Percentiles rank a stretch among this genome's conserved stretches.
phyloP scores from a whole-genome alignment of 1,139 yeast species.

The Nakaseomyces sp. region DNA sequence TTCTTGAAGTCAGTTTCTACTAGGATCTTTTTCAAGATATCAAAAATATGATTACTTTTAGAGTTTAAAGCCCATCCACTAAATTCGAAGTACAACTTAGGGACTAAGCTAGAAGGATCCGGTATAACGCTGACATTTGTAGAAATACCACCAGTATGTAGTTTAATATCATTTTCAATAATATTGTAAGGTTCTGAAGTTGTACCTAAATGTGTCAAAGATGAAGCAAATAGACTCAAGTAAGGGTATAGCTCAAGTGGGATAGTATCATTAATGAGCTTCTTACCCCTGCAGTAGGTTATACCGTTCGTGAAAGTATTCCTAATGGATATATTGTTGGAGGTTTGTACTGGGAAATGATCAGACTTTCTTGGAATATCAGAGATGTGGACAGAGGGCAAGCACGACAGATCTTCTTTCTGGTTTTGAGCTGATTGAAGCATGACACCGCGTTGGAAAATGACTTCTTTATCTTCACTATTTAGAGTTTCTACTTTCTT shows the following conservation, averaged over 20 bases:
- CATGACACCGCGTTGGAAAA: constrained; percentile 50
- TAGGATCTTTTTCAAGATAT: constrained; percentile 61
- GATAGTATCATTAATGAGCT: constrained; percentile 42
- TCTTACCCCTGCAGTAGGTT: constrained; percentile 56
- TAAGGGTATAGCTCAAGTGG: constrained; percentile 58
- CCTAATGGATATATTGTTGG: constrained; percentile 33
- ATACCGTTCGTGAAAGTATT: constrained; percentile 67
- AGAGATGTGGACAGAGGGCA: constrained; percentile 63
- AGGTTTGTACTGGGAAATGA: constrained; percentile 31
- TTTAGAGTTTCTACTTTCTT: constrained; percentile 39
- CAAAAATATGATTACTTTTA: constrained; percentile 53
- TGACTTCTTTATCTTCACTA: constrained; percentile 48
- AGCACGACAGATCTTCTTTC: constrained; percentile 63
- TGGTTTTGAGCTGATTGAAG: constrained; percentile 57
- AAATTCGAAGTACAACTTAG: constrained; percentile 44
- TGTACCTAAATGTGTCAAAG: constrained; percentile 83
- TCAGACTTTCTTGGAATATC: constrained; percentile 65
- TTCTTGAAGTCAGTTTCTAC: constrained; percentile 57
- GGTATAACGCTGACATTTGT: constrained; percentile 50
- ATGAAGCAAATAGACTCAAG: constrained; percentile 68
- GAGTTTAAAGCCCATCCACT: constrained; percentile 65
- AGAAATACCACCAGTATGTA: constrained; percentile 75
- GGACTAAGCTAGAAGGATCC: constrained; percentile 38
- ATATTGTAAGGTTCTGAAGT: constrained; percentile 57
- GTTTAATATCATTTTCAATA: constrained; percentile 75